Evolutionary conservation across 257 asterid genomes (phyloP), one percentile per base, ranked within the genome.

Genomic region (Asclepias syriaca): DNA sequence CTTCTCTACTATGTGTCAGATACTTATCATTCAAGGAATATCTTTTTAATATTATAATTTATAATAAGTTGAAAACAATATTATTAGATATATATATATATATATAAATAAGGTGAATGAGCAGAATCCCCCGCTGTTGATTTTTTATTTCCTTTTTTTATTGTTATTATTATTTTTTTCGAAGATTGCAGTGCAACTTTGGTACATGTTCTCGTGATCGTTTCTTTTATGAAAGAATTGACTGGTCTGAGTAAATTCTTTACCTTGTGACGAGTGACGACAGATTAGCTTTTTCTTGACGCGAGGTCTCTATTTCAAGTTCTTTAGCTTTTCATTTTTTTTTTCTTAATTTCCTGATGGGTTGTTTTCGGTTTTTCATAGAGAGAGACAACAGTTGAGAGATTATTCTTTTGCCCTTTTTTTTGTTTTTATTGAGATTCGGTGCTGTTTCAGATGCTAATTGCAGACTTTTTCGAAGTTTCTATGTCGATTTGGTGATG

Each of bases 291-390:
- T 61, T 61, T 61, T 60, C 45, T 60, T 29, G 50, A 49, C 13
- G 12, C 18, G 77, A 70, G 66, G 61, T 64, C 48, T 78, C 64
- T n/a, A 2, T 29, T 29, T 55, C 19, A 14, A 57, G 29, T 3
- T 39, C 22, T 49, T 32, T 3, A 8, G 22, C 64, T 21, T 78
- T 58, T 27, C 77, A 29, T 34, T 49, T 74, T 66, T 71, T 34
- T 49, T 74, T 69, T 71, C 60, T 40, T 74, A 43, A 43, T 81
- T 19, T 68, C 73, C 72, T 77, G 80, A 75, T 85, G 81, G 50
- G 72, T 56, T 29, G 46, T 83, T 80, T 46, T 61, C 79, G 74
- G 59, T 71, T 84, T 77, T 82, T 77, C 74, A 40, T 81, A 66
- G 87, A 83, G 90, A 75, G 40, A 65, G 53, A 7, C 65, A 65